Conservation (phyloP, 129 eudicot species). For the Chrysanthemum lavandulifolium region DNA sequence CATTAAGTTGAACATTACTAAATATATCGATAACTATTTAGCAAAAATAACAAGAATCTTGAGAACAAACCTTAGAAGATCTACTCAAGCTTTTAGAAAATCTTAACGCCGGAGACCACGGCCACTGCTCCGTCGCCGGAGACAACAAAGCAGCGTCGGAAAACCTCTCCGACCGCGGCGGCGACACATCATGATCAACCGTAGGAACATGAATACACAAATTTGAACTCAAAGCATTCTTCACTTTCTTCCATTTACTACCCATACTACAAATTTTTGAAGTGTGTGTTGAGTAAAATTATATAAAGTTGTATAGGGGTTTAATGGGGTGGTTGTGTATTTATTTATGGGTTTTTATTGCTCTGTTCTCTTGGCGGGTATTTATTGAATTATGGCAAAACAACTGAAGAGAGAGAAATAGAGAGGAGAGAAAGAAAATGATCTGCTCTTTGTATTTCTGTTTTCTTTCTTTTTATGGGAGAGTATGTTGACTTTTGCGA, state of each 20-base stretch:
- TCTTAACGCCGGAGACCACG: conserved; percentile 42
- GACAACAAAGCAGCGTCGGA: conserved; percentile 57
- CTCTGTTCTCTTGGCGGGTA: conserved; percentile 11
- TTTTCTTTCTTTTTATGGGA: conserved; percentile 20
- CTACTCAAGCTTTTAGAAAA: conserved; percentile 63
- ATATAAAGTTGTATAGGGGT: conserved; percentile 6
- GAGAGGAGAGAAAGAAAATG: background rate
- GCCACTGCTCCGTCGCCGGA: conserved; percentile 35
- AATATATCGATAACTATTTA: no score
- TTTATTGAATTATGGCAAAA: conserved; percentile 22
- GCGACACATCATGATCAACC: conserved; percentile 25
- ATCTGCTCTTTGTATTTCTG: background rate
- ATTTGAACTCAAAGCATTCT: conserved; percentile 37
- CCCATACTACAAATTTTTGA: conserved; percentile 22
- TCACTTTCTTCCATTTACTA: conserved; percentile 42
- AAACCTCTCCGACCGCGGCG: conserved; percentile 44
- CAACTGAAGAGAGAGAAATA: background rate
- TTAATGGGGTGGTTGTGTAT: conserved; percentile 1
- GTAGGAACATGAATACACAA: conserved; percentile 37
- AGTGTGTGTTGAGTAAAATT: conserved; percentile 17
- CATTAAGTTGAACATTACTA: no score
- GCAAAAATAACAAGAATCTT: background rate
- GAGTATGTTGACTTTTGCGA: conserved; percentile 22
- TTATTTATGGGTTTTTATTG: conserved; percentile 14
- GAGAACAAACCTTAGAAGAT: conserved; percentile 61